Conservation (phyloP, 192 early-diverging fungal species). For the Cetraspora pellucida region DNA sequence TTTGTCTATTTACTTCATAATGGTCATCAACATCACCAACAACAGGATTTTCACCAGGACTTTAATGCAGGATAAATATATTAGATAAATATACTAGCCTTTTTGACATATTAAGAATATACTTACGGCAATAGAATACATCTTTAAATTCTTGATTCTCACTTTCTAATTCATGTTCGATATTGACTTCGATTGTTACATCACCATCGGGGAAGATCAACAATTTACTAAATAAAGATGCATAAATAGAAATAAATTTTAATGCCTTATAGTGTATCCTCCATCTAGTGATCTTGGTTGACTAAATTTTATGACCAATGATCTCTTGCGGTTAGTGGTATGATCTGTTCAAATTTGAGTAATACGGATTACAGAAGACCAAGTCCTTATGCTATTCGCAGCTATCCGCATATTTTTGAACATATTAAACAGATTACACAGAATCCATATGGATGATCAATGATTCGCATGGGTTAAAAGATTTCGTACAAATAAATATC, state of each 20-base stretch:
- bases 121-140: slow-evolving; percentile 90
- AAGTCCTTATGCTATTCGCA: no score
- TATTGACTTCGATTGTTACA: slow-evolving; percentile 91
- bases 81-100: not conserved
- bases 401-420: no score
- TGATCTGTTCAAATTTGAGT: no score
- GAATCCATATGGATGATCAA: no score
- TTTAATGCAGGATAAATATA: slow-evolving; percentile 32
- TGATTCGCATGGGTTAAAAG: no score
- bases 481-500: no score
- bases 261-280: no score
- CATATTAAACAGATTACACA: no score
- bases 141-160: slow-evolving; percentile 78
- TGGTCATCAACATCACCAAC: slow-evolving; percentile 82
- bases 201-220: slow-evolving; percentile 92
- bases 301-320: no score
- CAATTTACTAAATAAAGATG: slow-evolving; percentile 77
- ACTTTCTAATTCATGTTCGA: slow-evolving; percentile 91
- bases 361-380: no score
- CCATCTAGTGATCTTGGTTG: no score
- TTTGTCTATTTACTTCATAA: slow-evolving; percentile 74
- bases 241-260: slow-evolving; percentile 14
- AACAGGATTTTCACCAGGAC: slow-evolving; percentile 67
- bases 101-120: not conserved
- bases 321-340: no score